Evolutionary conservation across 1,139 yeast genomes (phyloP).

Genomic region (Ogataea hybrid): DNA sequence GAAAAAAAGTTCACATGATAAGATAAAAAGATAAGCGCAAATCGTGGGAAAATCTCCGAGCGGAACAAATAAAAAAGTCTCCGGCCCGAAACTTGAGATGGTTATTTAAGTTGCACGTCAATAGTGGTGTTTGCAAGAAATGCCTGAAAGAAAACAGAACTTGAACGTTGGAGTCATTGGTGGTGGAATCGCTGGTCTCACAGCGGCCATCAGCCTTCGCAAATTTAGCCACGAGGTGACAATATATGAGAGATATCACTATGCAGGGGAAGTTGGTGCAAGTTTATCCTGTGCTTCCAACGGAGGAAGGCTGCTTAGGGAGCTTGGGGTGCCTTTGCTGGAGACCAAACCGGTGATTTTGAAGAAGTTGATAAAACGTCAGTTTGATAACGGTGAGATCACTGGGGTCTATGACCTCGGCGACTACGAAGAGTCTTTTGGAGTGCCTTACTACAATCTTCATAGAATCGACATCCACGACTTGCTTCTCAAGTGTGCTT

Average conservation of each 20-base stretch:
- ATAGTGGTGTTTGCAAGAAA: neutral
- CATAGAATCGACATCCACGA: conserved; percentile 31
- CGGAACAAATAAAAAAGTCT: neutral
- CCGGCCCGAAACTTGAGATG: neutral
- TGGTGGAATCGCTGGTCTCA: conserved; percentile 27
- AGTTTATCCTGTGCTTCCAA: conserved; percentile 30
- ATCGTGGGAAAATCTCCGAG: neutral
- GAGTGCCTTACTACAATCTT: too few relatives aligned
- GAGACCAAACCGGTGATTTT: conserved; percentile 26
- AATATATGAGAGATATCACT: conserved; percentile 27
- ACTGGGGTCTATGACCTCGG: too few relatives aligned
- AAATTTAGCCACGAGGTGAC: conserved; percentile 25
- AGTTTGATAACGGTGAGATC: too few relatives aligned
- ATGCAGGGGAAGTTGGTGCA: conserved; percentile 31
- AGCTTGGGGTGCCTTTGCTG: conserved; percentile 24
- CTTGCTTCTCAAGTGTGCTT: conserved; percentile 26
- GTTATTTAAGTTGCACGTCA: neutral
- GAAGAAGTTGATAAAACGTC: conserved; percentile 23
- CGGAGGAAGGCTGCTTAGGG: conserved; percentile 27
- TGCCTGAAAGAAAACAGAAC: conserved; percentile 6
- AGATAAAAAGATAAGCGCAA: neutral
- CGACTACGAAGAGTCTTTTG: too few relatives aligned
- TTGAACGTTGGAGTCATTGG: conserved; percentile 24
- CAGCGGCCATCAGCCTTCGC: conserved; percentile 24
- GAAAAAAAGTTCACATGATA: neutral